Conservation (phyloP, 73 alveolate genomes). For the Tetrahymena elliotti region DNA sequence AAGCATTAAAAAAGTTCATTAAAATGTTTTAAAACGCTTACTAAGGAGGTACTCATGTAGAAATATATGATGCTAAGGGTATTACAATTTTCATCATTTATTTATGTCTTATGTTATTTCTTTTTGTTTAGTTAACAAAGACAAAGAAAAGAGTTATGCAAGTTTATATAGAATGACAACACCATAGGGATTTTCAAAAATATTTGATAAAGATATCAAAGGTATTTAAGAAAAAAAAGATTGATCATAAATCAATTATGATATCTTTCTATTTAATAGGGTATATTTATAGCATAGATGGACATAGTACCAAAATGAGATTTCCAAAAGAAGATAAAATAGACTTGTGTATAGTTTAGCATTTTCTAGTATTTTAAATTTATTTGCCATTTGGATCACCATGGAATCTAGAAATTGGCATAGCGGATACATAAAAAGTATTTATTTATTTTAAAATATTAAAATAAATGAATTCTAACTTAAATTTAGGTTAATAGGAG, state of each 20-base stretch:
- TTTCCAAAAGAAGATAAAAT: conserved; percentile 17
- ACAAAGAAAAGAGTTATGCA: conserved; percentile 3
- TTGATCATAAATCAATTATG: neutral
- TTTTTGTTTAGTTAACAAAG: conserved; percentile 12
- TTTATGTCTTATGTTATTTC: neutral
- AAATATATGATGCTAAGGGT: neutral
- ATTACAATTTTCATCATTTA: neutral
- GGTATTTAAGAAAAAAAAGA: neutral
- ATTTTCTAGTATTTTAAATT: conserved; percentile 5
- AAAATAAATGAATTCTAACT: neutral
- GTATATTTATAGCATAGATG: conserved; percentile 8
- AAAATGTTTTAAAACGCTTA: neutral
- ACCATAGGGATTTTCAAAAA: conserved; percentile 3
- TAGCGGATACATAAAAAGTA: conserved; percentile 17
- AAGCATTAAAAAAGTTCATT: neutral
- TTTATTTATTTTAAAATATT: no score
- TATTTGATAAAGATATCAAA: conserved; percentile 21
- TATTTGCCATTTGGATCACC: conserved; percentile 4
- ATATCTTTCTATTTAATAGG: neutral
- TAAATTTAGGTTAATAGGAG: conserved; percentile 12
- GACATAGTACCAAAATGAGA: conserved; percentile 14
- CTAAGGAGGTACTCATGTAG: neutral
- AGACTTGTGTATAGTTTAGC: conserved; percentile 20
- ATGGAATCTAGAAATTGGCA: conserved; percentile 32
- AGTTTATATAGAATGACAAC: conserved; percentile 4